Evolutionary conservation across 2,329 filamentous ascomycete genomes (phyloP).

Genomic region (Ceratocystis variospora): DNA sequence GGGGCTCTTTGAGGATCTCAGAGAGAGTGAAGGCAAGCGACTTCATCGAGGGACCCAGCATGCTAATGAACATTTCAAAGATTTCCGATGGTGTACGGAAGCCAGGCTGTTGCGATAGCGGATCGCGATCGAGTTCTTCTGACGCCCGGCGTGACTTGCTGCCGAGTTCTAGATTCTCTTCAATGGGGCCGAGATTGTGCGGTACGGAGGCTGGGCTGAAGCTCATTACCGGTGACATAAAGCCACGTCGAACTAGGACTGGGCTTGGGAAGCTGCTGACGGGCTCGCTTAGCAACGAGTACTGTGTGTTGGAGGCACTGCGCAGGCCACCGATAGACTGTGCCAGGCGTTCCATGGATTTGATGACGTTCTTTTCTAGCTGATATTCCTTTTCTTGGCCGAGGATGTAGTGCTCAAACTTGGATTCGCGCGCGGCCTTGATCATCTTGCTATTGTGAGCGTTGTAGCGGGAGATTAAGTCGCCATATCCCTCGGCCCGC

Average conservation of each 20-base stretch:
- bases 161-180: slow-evolving; percentile 9
- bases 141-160: slow-evolving; percentile 10
- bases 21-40: slow-evolving; percentile 85
- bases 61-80: slow-evolving; percentile 76
- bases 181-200: slow-evolving; percentile 24
- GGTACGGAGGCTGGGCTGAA: slow-evolving; percentile 20
- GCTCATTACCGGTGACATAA: slow-evolving; percentile 13
- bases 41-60: slow-evolving; percentile 89
- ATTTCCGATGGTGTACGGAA: slow-evolving; percentile 63
- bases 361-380: slow-evolving; percentile 65
- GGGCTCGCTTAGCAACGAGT: slow-evolving; percentile 59
- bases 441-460: slow-evolving; percentile 42
- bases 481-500: slow-evolving; percentile 45
- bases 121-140: slow-evolving; percentile 15
- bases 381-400: slow-evolving; percentile 68
- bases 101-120: slow-evolving; percentile 23
- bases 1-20: slow-evolving; percentile 74
- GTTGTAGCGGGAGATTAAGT: slow-evolving; percentile 17
- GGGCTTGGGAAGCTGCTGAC: slow-evolving; percentile 1
- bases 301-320: slow-evolving; percentile 81
- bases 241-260: slow-evolving; percentile 2
- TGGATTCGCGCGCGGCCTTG: slow-evolving; percentile 69
- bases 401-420: slow-evolving; percentile 72
- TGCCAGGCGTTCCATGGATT: slow-evolving; percentile 70
- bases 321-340: slow-evolving; percentile 83